Conservation (phyloP, 2,329 filamentous ascomycete genomes). For the Epichloe scottii region DNA sequence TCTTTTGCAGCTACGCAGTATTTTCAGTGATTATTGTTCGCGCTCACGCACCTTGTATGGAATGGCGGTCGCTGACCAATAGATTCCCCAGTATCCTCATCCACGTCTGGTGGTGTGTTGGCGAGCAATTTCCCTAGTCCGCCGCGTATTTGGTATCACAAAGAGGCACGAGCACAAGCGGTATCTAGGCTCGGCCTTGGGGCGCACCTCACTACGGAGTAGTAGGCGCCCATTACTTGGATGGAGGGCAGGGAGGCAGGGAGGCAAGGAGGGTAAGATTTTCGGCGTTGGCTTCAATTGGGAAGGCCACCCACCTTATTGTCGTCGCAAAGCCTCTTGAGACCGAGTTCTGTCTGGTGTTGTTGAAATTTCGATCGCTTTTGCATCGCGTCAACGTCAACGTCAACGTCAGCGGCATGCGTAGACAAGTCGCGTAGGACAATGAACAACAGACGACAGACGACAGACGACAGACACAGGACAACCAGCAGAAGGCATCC, state of each 20-base stretch:
- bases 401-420: no score
- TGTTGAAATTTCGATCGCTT: background rate
- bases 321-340: background rate
- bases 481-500: background rate
- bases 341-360: background rate
- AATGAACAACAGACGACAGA: background rate
- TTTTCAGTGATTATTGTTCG: background rate
- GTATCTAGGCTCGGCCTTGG: background rate
- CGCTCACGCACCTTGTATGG: background rate
- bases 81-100: background rate
- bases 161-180: background rate
- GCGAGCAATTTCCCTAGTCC: slow-evolving; percentile 4
- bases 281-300: background rate
- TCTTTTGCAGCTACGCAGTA: background rate
- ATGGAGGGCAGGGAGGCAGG: background rate
- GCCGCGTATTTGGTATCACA: background rate
- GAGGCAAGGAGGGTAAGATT: background rate
- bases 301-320: background rate
- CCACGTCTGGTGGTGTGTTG: background rate
- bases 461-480: background rate
- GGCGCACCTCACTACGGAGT: background rate
- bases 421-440: background rate
- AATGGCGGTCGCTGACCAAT: background rate
- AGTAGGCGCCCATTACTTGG: no score
- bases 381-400: background rate